Evolutionary conservation across 2,329 filamentous ascomycete genomes (phyloP), one percentile per base, ranked within the genome.

Genomic region (Colletotrichum limetticola): DNA sequence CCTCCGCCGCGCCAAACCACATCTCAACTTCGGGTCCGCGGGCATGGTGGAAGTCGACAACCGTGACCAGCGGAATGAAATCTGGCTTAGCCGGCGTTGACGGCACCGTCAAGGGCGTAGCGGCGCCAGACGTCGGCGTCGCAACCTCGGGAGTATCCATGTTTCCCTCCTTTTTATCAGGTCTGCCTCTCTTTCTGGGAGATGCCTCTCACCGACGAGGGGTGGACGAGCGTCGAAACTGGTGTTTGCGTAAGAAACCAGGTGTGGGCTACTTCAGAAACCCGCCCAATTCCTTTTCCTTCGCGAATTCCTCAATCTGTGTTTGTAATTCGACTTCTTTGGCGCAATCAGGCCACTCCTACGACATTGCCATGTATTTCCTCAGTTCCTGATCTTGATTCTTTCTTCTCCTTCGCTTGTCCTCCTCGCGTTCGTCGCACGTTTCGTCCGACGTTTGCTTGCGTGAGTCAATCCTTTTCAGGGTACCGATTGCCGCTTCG

Each of bases 21-120:
- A 89, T 90, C 85, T 98, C 95, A 69, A 98, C 93, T 85, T 99
- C 97, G 37, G 97, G 97, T 9, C 97, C 97, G 81, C 91, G 88
- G 67, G 93, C 93, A 87, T 96, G 94, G 83, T 96, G 93, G 80
- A 96, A 96, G 82, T 93, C 94, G 78, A 96, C 93, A 72, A 96
- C 93, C 75, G 92, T 91, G 61, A 96, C 92, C 80, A 95, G 87
- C 57, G 94, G 93, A 69, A 86, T 85, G 80, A 92, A 93, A 73
- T 84, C 83, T 11, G 77, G 70, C 72, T 76, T 78, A 24, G 77
- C 76, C 7, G 80, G 78, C 14, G 74, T 75, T 22, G 65, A 63
- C 3, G 74, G 74, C 28, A 75, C 59, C 12, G 68, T 73, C 64
- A 68, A 60, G 35, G 74, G 68, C 24, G 68, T 71, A 16, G 66